A percentile compares a stretch with the other conserved stretches of the same genome.
phyloP scores from a whole-genome alignment of 371 early-diverging fungal species.

The Mortierella sp. region DNA sequence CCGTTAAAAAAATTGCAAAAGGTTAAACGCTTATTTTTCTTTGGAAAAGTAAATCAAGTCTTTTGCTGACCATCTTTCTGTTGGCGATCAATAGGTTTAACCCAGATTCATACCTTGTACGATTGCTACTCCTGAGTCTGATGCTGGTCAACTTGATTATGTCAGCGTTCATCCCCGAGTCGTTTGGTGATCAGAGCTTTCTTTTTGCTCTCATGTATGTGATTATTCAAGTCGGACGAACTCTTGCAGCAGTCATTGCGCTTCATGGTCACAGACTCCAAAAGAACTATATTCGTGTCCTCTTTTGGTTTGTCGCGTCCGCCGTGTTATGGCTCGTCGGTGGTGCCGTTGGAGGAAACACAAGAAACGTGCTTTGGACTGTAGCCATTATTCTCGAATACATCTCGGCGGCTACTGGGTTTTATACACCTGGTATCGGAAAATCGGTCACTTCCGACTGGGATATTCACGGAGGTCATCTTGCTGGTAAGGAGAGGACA shows the following conservation, averaged over 20 bases:
- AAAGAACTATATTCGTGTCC: conserved; percentile 28
- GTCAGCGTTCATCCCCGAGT: conserved; percentile 32
- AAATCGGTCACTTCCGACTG: conserved; percentile 31
- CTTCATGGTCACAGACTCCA: conserved; percentile 40
- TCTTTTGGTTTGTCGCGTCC: conserved; percentile 19
- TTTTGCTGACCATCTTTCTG: no score
- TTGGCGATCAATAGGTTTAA: conserved; percentile 29
- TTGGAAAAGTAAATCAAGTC: no score
- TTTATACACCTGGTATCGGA: conserved; percentile 36
- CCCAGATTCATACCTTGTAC: conserved; percentile 49
- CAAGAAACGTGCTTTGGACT: conserved; percentile 43
- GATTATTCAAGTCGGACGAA: conserved; percentile 39
- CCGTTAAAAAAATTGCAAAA: neutral
- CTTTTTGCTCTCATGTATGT: conserved; percentile 42
- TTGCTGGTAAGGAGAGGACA: conserved; percentile 33
- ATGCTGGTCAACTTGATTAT: conserved; percentile 41
- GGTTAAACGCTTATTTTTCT: no score
- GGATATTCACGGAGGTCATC: conserved; percentile 47
- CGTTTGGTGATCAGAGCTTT: conserved; percentile 19
- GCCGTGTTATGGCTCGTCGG: conserved; percentile 44
- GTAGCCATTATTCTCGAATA: conserved; percentile 44
- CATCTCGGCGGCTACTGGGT: conserved; percentile 21
- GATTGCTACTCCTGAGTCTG: conserved; percentile 26
- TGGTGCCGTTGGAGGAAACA: conserved; percentile 41
- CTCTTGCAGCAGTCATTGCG: conserved; percentile 12